A percentile compares a stretch with the other conserved stretches of the same genome.
phyloP scores from a whole-genome alignment of 2,329 filamentous ascomycete genomes.

The Colletotrichum horii region DNA sequence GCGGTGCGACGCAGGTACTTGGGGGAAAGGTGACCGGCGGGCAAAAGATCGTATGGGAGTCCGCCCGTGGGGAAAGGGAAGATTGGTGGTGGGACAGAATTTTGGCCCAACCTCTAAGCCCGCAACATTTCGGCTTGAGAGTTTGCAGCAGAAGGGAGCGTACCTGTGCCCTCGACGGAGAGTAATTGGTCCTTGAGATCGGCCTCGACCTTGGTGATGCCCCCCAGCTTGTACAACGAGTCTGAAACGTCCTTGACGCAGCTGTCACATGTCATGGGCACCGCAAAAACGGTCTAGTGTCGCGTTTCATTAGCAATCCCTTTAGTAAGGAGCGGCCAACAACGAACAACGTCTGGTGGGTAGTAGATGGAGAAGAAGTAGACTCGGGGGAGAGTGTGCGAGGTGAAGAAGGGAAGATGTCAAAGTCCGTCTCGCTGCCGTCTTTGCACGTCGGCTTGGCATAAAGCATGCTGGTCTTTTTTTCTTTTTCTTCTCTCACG shows the following conservation, averaged over 20 bases:
- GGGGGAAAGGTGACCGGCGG: neutral
- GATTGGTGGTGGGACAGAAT: neutral
- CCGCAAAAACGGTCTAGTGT: conserved; percentile 86
- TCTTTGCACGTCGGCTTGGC: neutral
- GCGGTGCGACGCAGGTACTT: neutral
- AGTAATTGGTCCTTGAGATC: conserved; percentile 85
- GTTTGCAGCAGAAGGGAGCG: conserved; percentile 26
- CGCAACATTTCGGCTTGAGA: neutral
- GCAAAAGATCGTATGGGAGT: neutral
- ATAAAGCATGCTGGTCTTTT: neutral
- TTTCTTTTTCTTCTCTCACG: neutral
- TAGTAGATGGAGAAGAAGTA: neutral
- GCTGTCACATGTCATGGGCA: conserved; percentile 88
- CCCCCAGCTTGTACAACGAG: conserved; percentile 76
- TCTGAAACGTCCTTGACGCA: conserved; percentile 88
- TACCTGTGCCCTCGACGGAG: conserved; percentile 82
- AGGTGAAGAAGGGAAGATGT: neutral
- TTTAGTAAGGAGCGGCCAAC: neutral
- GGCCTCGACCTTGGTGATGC: conserved; percentile 83
- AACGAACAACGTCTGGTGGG: neutral
- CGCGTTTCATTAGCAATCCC: conserved; percentile 38
- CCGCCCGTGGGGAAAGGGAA: neutral
- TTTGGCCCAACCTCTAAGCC: neutral
- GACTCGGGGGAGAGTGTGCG: neutral
- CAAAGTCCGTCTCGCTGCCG: neutral